phyloP scores from a whole-genome alignment of 495 filamentous ascomycete species.

The Podospora tetraspora region DNA sequence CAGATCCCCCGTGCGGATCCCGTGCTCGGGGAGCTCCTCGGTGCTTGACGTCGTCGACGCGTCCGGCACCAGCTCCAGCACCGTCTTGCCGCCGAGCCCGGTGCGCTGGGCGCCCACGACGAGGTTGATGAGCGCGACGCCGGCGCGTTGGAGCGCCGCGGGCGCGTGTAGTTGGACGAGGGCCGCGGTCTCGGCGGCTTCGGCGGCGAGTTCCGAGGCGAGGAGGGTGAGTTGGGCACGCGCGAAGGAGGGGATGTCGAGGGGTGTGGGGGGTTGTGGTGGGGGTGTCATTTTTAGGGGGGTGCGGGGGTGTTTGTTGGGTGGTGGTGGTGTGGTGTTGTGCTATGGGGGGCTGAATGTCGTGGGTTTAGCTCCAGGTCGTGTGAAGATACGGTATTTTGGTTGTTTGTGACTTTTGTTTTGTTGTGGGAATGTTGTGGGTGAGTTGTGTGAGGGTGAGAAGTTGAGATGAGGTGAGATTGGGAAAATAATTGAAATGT shows the following conservation, averaged over 20 bases:
- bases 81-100: slow-evolving; percentile 79
- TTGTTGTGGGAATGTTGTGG: not conserved
- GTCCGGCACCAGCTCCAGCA: slow-evolving; percentile 76
- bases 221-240: slow-evolving; percentile 73
- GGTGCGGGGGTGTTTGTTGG: not conserved
- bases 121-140: slow-evolving; percentile 81
- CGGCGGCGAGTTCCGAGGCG: slow-evolving; percentile 68
- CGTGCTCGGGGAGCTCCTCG: slow-evolving; percentile 66
- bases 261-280: slow-evolving; percentile 32
- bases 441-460: not conserved
- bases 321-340: not conserved
- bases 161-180: slow-evolving; percentile 69
- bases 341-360: not conserved
- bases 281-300: slow-evolving; percentile 6
- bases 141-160: slow-evolving; percentile 70
- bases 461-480: not conserved
- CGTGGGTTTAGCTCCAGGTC: not conserved
- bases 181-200: slow-evolving; percentile 64
- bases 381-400: not conserved
- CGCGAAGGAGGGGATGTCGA: slow-evolving; percentile 73
- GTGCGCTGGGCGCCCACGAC: slow-evolving; percentile 74
- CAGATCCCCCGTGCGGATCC: slow-evolving; percentile 81
- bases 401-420: not conserved
- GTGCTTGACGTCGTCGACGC: slow-evolving; percentile 49
- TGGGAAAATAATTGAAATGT: not conserved